A percentile compares a stretch with the other conserved stretches of the same genome.
Conservation (phyloP, 2,329 filamentous ascomycete species). For the Colletotrichum trifolii region DNA sequence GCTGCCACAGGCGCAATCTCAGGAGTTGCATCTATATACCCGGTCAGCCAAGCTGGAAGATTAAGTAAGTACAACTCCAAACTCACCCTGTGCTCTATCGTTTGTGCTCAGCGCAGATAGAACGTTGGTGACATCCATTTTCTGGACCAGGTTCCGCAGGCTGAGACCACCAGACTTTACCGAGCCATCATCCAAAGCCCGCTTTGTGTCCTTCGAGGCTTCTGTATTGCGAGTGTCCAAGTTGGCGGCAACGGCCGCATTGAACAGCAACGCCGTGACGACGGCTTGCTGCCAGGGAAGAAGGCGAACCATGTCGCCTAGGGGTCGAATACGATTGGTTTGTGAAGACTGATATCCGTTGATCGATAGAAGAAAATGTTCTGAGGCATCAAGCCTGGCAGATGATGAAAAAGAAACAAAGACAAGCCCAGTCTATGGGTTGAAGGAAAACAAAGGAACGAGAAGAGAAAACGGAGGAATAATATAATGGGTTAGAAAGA, state of each 20-base stretch:
- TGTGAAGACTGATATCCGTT: not conserved
- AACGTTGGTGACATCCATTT: slow-evolving; percentile 11
- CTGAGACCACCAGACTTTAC: slow-evolving; percentile 2
- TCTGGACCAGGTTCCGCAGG: slow-evolving; percentile 22
- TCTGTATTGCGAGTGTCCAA: slow-evolving; percentile 19
- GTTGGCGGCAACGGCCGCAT: slow-evolving; percentile 23
- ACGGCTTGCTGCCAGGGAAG: slow-evolving; percentile 30
- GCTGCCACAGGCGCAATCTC: slow-evolving; percentile 12
- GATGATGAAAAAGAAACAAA: slow-evolving; percentile 8
- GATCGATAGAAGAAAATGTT: not conserved
- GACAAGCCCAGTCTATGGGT: slow-evolving; percentile 18
- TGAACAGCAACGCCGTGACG: slow-evolving; percentile 31
- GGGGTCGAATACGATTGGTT: no score
- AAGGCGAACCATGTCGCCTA: slow-evolving; percentile 5
- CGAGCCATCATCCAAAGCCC: slow-evolving; percentile 19
- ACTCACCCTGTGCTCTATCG: slow-evolving; percentile 14
- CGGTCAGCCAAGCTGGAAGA: not conserved
- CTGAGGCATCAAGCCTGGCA: slow-evolving; percentile 32
- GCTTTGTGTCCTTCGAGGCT: slow-evolving; percentile 16
- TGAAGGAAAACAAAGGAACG: not conserved
- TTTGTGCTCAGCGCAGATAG: slow-evolving; percentile 9
- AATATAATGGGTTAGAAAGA: not conserved
- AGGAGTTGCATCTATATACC: not conserved
- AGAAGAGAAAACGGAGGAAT: not conserved
- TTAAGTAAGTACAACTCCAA: not conserved